These are phyloP conservation scores for Nepenthes gracilis DNA, from an alignment of 148 eudicot species.

Conservation along the genomic window DNA sequence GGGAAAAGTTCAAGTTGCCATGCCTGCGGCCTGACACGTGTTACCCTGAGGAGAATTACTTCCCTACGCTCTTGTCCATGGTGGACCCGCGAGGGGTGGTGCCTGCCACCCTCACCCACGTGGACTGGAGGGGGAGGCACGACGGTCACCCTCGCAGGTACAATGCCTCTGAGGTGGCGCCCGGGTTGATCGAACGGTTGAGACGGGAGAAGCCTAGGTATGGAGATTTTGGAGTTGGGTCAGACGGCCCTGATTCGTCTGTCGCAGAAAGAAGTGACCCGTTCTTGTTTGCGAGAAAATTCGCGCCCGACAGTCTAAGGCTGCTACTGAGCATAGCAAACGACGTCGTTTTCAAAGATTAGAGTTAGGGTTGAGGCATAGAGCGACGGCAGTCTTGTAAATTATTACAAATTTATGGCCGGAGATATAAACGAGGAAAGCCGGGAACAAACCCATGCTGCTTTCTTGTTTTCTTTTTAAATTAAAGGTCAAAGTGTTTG, in stretches of 20 bases:
- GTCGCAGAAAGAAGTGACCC: conserved; percentile 27
- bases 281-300: conserved; percentile 83
- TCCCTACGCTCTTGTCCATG: conserved; percentile 60
- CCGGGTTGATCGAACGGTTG: conserved; percentile 39
- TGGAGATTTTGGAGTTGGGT: conserved; percentile 16
- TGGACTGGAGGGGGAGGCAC: conserved; percentile 58
- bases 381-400: too few relatives aligned
- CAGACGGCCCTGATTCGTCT: conserved; percentile 33
- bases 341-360: conserved; percentile 34
- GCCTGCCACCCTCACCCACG: conserved; percentile 69
- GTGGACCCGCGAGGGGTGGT: conserved; percentile 48
- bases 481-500: too few relatives aligned
- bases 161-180: conserved; percentile 30
- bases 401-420: too few relatives aligned
- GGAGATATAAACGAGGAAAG: too few relatives aligned
- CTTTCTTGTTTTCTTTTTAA: too few relatives aligned
- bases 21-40: conserved; percentile 40
- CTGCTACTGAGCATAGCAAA: conserved; percentile 40
- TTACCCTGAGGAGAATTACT: conserved; percentile 90
- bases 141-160: conserved; percentile 74
- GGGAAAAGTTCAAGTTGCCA: conserved; percentile 63
- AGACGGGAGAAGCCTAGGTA: conserved; percentile 46
- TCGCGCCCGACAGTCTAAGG: conserved; percentile 36
- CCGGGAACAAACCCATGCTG: too few relatives aligned
- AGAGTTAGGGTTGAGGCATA: neutral